Evolutionary conservation across 2,329 filamentous ascomycete genomes (phyloP).

Genomic region (Arachnopeziza araneosa): DNA sequence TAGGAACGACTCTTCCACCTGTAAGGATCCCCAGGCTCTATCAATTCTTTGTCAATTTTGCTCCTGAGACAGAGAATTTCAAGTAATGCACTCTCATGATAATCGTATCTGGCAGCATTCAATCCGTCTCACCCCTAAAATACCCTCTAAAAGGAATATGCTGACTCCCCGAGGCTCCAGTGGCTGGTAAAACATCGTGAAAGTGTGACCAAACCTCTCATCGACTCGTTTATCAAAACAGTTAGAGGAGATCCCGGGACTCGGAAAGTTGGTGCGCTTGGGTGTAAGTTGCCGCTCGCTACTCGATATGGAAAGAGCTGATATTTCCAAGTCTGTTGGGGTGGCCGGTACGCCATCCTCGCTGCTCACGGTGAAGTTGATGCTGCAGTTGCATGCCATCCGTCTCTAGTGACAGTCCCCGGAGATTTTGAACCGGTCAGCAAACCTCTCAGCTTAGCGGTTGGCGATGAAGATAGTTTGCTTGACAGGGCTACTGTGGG

Average conservation of each 20-base stretch:
- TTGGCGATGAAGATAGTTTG: constrained; percentile 38
- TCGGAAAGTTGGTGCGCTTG: constrained; percentile 44
- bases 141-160: no score
- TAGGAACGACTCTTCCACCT: constrained; percentile 37
- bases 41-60: no score
- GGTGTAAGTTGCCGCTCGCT: constrained; percentile 33
- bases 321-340: not conserved
- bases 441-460: constrained; percentile 36
- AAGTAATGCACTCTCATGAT: no score
- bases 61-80: no score
- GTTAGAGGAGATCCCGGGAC: constrained; percentile 35
- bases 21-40: no score
- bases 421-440: constrained; percentile 36
- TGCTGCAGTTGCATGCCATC: constrained; percentile 38
- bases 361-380: constrained; percentile 27
- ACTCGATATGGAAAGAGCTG: not conserved
- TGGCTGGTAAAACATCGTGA: constrained; percentile 40
- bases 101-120: no score
- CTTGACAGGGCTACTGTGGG: constrained; percentile 34
- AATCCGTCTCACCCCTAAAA: no score
- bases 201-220: constrained; percentile 36
- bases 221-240: constrained; percentile 37
- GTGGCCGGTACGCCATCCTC: not conserved
- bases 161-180: no score
- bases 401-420: constrained; percentile 37